phyloP scores from a whole-genome alignment of 108 stramenopile species.

The Conticribra weissflogii region DNA sequence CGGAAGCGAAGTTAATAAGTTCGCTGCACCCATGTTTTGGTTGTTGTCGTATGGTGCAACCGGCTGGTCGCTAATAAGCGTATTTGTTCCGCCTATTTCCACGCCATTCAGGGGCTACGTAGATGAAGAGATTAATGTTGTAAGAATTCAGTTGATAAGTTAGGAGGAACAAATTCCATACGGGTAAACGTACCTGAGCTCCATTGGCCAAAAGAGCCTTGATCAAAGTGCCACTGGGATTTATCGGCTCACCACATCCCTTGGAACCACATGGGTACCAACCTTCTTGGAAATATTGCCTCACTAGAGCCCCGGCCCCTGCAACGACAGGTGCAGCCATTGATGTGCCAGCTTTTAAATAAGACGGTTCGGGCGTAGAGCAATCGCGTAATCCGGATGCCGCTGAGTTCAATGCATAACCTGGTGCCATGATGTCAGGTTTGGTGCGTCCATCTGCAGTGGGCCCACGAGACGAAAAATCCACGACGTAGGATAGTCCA shows the following conservation, averaged over 20 bases:
- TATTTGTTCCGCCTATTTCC: slow-evolving; percentile 25
- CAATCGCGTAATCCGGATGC: slow-evolving; percentile 26
- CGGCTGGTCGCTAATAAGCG: background rate
- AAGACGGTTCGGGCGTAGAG: slow-evolving; percentile 9
- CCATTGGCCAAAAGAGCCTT: slow-evolving; percentile 73
- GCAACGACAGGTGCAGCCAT: slow-evolving; percentile 83
- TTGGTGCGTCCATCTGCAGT: slow-evolving; percentile 71
- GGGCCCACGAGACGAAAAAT: slow-evolving; percentile 63
- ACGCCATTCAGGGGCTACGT: slow-evolving; percentile 19
- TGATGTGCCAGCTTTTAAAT: slow-evolving; percentile 45
- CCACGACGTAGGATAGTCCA: slow-evolving; percentile 46
- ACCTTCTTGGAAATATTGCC: slow-evolving; percentile 73
- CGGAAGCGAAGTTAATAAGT: slow-evolving; percentile 23
- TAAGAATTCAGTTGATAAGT: background rate
- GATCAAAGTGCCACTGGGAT: slow-evolving; percentile 59
- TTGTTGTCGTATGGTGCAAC: slow-evolving; percentile 44
- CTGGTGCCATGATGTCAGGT: slow-evolving; percentile 80
- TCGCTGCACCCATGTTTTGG: slow-evolving; percentile 55
- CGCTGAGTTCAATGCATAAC: slow-evolving; percentile 57
- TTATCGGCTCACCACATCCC: slow-evolving; percentile 41
- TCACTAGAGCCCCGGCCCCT: slow-evolving; percentile 75
- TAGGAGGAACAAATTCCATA: background rate
- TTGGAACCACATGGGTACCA: slow-evolving; percentile 59
- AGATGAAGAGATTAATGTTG: background rate
- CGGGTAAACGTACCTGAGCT: slow-evolving; percentile 27